Percentiles rank a stretch among this genome's conserved stretches.
Conservation (phyloP, 2,329 filamentous ascomycete genomes). For the Colletotrichum endophyticum region DNA sequence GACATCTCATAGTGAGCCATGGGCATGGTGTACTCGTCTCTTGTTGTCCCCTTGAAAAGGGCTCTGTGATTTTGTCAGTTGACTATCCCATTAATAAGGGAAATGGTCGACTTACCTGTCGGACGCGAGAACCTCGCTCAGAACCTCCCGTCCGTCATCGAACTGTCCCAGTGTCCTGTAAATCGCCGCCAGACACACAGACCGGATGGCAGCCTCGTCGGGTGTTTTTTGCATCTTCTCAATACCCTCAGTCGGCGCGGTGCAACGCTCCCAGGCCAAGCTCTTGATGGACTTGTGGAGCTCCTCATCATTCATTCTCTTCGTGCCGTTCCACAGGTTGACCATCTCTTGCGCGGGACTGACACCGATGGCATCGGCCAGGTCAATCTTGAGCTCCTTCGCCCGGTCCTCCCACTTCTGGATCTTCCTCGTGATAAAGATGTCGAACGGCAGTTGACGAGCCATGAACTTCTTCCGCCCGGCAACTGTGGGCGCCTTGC, state of each 20-base stretch:
- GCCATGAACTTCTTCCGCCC: conserved; percentile 93
- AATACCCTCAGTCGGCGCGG: conserved; percentile 44
- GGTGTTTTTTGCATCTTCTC: conserved; percentile 54
- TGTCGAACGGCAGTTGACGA: conserved; percentile 86
- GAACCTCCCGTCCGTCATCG: conserved; percentile 67
- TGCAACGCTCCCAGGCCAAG: conserved; percentile 71
- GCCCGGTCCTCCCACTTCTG: conserved; percentile 86
- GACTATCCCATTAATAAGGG: accelerated
- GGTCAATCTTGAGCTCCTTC: conserved; percentile 66
- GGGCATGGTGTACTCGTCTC: conserved; percentile 75
- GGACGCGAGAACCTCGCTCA: conserved; percentile 70
- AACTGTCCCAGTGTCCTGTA: conserved; percentile 67
- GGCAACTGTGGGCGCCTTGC: conserved; percentile 73
- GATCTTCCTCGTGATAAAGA: conserved; percentile 83
- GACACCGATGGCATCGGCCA: conserved; percentile 82
- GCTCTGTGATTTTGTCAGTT: conserved; percentile 36
- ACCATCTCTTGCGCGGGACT: conserved; percentile 89
- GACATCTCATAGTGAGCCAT: conserved; percentile 87
- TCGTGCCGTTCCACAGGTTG: conserved; percentile 90
- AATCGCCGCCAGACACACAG: conserved; percentile 70
- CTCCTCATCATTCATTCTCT: conserved; percentile 73
- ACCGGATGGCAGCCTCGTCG: conserved; percentile 69
- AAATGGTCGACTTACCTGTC: conserved; percentile 55
- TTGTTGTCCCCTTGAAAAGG: conserved; percentile 62
- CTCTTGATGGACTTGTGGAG: conserved; percentile 66